phyloP scores from a whole-genome alignment of 108 stramenopile genomes.

The Pseudonitzschia delicatissima region DNA sequence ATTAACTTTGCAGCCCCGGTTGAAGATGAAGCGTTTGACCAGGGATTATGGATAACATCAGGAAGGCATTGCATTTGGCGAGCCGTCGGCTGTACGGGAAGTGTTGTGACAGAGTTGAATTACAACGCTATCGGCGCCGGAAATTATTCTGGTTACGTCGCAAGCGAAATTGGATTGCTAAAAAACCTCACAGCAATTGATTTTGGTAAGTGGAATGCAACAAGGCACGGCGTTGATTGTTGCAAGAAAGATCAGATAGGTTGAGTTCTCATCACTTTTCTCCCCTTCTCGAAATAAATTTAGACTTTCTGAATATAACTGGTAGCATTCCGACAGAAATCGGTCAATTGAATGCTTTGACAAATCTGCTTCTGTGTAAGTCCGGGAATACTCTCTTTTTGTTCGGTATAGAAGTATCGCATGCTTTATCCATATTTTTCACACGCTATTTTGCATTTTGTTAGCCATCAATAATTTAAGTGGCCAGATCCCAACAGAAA shows the following conservation, averaged over 20 bases:
- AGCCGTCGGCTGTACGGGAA: neutral
- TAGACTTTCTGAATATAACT: neutral
- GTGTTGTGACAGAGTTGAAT: neutral
- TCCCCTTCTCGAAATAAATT: too few species aligned
- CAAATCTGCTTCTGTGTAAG: neutral
- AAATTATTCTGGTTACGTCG: neutral
- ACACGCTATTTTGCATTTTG: neutral
- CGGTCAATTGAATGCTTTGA: neutral
- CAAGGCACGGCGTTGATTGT: too few species aligned
- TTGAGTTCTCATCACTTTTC: too few species aligned
- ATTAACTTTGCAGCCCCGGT: conserved; percentile 8
- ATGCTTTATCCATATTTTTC: neutral
- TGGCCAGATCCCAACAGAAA: conserved; percentile 4
- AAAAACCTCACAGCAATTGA: neutral
- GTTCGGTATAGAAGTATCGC: neutral
- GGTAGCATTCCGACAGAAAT: neutral
- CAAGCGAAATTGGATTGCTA: neutral
- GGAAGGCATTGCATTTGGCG: neutral
- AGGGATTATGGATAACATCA: conserved; percentile 1
- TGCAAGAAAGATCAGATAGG: too few species aligned
- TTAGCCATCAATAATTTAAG: neutral
- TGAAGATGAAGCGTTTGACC: too few species aligned
- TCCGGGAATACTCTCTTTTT: neutral
- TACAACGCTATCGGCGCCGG: neutral
- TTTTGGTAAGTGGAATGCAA: neutral